Conservation (phyloP, 169 alveolate species). For the Plasmodium yoelii region DNA sequence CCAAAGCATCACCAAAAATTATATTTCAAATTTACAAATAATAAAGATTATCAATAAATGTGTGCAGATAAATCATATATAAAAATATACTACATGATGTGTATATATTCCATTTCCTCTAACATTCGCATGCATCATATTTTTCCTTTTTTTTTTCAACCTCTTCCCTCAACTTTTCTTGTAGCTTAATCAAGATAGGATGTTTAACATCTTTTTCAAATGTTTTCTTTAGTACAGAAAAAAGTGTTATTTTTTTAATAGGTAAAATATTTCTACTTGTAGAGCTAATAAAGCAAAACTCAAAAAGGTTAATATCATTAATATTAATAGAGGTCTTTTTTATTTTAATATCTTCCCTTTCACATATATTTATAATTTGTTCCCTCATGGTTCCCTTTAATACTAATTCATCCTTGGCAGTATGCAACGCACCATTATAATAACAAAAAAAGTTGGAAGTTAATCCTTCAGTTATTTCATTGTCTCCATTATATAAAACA, state of each 20-base stretch:
- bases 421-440: conserved; percentile 36
- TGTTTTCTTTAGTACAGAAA: conserved; percentile 19
- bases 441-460: conserved; percentile 67
- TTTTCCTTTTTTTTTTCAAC: conserved; percentile 66
- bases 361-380: conserved; percentile 49
- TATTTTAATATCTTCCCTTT: conserved; percentile 28
- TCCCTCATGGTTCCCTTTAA: conserved; percentile 67
- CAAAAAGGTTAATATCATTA: conserved; percentile 47
- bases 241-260: conserved; percentile 49
- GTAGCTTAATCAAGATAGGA: conserved; percentile 40
- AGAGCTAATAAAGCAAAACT: conserved; percentile 69
- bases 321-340: conserved; percentile 35
- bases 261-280: conserved; percentile 74
- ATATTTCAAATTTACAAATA: too few relatives aligned
- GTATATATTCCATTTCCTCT: conserved; percentile 11
- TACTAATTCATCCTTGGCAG: conserved; percentile 58
- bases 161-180: conserved; percentile 31
- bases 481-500: conserved; percentile 44
- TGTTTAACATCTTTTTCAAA: conserved; percentile 68
- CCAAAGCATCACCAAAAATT: too few relatives aligned
- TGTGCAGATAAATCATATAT: neutral
- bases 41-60: too few relatives aligned
- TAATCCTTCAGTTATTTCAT: conserved; percentile 74
- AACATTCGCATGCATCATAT: conserved; percentile 13
- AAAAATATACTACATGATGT: neutral